Base-by-base conservation (phyloP, 768 basidiomycete species). In the Amanita thiersii region DNA sequence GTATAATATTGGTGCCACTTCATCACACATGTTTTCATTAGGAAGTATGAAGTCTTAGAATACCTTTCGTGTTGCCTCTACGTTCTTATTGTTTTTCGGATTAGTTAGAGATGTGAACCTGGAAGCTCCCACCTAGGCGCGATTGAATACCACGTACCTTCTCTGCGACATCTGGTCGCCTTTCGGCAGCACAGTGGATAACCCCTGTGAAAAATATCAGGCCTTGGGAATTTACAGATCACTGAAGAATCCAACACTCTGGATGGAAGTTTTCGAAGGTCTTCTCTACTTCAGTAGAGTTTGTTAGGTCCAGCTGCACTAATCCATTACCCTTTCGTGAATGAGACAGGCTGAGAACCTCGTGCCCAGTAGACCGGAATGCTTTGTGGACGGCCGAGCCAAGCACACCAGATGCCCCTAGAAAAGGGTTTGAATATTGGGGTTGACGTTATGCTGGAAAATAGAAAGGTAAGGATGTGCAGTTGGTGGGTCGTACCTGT, bases 121-220 rank as follows among this genome's bases (percentile, higher is more conserved):
- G n/a, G n/a, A n/a, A n/a, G n/a, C n/a, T n/a, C n/a, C n/a, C n/a
- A 15, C 23, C 33, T 23, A 18, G 8, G n/a, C 10, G 9, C 9
- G 23, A 5, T 4, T 8, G 6, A 17, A 17, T 24, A 57, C n/a
- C n/a, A n/a, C 72, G 37, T 48, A 86, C 91, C 66, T 84, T 85
- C 59, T 94, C 89, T 43, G 90, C 92, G 9, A 89, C 86, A 55
- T 97, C 92, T 3, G 93, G 91, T 32, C 92, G 68, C 47, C 94
- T 65, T 62, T 98, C 93, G 2, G 94, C 94, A 10, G 94, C 94
- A 53, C 92, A 96, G 55, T 98, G 94, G 11, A 98, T 79, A 28
- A 97, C 78, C 79, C 84, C 82, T 85, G 54, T 52, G 37, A 44
- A 34, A n/a, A 12, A 29, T 38, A 32, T 30, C 30, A 4, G 30